Evolutionary conservation across 73 alveolate genomes (phyloP).

Genomic region (Chromera velia): DNA sequence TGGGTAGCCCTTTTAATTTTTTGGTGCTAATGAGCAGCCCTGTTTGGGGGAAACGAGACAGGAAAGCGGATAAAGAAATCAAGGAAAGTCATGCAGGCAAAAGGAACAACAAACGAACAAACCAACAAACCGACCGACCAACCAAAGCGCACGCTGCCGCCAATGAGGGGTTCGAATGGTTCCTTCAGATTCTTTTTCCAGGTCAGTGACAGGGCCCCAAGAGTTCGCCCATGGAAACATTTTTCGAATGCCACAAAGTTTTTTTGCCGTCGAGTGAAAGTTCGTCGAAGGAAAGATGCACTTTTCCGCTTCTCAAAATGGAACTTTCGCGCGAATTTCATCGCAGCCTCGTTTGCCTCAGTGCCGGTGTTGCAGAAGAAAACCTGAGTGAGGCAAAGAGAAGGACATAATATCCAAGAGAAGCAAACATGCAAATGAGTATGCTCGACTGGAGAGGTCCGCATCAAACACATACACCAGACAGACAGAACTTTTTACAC

Average conservation of each 20-base stretch:
- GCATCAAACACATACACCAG: no score
- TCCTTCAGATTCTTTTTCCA: slow-evolving; percentile 55
- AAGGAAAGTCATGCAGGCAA: background rate
- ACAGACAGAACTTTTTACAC: no score
- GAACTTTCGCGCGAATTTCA: slow-evolving; percentile 53
- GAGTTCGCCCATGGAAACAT: slow-evolving; percentile 39
- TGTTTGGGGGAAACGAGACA: background rate
- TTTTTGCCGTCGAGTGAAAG: slow-evolving; percentile 57
- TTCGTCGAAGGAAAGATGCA: no score
- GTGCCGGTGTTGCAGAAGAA: slow-evolving; percentile 61
- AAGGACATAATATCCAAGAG: no score
- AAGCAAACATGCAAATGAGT: no score
- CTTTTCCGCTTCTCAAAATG: slow-evolving; percentile 26
- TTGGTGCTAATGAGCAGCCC: no score
- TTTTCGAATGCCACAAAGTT: slow-evolving; percentile 30
- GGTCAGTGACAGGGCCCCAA: slow-evolving; percentile 50
- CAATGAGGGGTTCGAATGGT: slow-evolving; percentile 49
- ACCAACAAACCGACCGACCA: background rate
- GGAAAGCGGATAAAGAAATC: background rate
- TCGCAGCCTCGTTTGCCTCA: slow-evolving; percentile 71
- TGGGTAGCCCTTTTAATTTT: no score
- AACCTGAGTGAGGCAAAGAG: background rate
- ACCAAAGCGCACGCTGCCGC: background rate
- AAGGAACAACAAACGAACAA: slow-evolving; percentile 26
- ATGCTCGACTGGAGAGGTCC: no score